Percentiles rank a stretch among this genome's conserved stretches.
Evolutionary conservation across 2,329 filamentous ascomycete species (phyloP).

Genomic region (Aureobasidium sp.): DNA sequence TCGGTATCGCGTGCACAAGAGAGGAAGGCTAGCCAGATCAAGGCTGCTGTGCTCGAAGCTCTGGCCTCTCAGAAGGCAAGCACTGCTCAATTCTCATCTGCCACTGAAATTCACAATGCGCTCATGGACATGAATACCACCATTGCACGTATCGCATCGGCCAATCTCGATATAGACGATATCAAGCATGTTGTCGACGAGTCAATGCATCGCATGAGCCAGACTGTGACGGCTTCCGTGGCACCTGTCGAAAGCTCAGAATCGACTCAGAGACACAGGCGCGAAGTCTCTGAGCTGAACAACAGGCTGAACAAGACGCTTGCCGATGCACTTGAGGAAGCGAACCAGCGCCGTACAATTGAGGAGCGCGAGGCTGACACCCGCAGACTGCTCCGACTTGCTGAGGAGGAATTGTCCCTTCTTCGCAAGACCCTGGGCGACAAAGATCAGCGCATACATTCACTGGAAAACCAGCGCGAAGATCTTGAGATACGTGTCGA

Average conservation of each 20-base stretch:
- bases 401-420: slow-evolving; percentile 43
- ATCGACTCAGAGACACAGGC: slow-evolving; percentile 22
- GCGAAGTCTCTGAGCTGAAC: slow-evolving; percentile 27
- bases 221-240: slow-evolving; percentile 24
- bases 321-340: slow-evolving; percentile 34
- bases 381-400: slow-evolving; percentile 39
- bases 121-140: slow-evolving; percentile 44
- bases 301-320: slow-evolving; percentile 29
- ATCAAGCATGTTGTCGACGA: slow-evolving; percentile 33
- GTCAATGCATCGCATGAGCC: slow-evolving; percentile 26
- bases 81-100: background rate
- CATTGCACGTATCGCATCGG: slow-evolving; percentile 39
- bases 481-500: slow-evolving; percentile 34
- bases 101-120: slow-evolving; percentile 39
- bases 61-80: slow-evolving; percentile 41
- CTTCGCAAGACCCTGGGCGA: slow-evolving; percentile 38
- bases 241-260: slow-evolving; percentile 26
- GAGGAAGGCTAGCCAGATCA: slow-evolving; percentile 74
- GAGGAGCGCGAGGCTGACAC: slow-evolving; percentile 41
- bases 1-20: slow-evolving; percentile 73
- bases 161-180: slow-evolving; percentile 41
- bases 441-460: slow-evolving; percentile 36
- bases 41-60: slow-evolving; percentile 52
- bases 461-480: slow-evolving; percentile 38
- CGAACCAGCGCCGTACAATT: slow-evolving; percentile 35